Evolutionary conservation across 441 rosid genomes (phyloP), one percentile per base, ranked within the genome.

Genomic region (Geranium incanum): DNA sequence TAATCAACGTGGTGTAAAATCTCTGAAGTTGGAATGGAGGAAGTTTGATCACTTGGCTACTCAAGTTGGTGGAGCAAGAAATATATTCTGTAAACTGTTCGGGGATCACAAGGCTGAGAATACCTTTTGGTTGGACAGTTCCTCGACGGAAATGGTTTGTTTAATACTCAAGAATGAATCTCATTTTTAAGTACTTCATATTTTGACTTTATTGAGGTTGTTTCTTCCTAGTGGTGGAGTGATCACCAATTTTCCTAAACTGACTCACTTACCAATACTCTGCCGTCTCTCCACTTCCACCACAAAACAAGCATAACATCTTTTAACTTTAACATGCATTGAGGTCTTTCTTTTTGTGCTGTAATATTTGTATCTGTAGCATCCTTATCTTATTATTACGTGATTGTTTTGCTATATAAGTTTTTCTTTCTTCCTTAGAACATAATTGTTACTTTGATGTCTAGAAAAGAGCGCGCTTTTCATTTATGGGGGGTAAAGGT

Each of bases 81-180:
- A 83, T 80, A 84, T 95, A 70, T 95, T 89, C 79, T 78, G 82
- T 67, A 72, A 89, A 79, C 79, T 92, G 71, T 89, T 86, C 78
- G 87, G 95, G 23, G 78, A 74, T 68, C 71, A 64, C 33, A 75
- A 69, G 71, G 95, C 89, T 38, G 83, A 83, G 72, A 87, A 88
- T 79, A 80, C 97, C 13, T 95, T 95, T 82, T 95, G 99, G 99
- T 79, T 95, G 82, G 99, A 92, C 80, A 95, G 97, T 79, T 89
- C 99, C 72, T 95, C 96, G 36, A 83, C 71, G 70, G 97, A 95
- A 79, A 92, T 89, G 97, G 97, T 95, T 60, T 7, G 73, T 78
- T 68, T 43, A 63, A 37, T 62, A n/a, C 52, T 68, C 15, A 69
- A 33, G 33, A 52, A 52, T 12, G 19, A 52, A 52, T 52, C 19